Base-by-base conservation (phyloP, 108 stramenopile species). In the Nitzschia putrida region DNA sequence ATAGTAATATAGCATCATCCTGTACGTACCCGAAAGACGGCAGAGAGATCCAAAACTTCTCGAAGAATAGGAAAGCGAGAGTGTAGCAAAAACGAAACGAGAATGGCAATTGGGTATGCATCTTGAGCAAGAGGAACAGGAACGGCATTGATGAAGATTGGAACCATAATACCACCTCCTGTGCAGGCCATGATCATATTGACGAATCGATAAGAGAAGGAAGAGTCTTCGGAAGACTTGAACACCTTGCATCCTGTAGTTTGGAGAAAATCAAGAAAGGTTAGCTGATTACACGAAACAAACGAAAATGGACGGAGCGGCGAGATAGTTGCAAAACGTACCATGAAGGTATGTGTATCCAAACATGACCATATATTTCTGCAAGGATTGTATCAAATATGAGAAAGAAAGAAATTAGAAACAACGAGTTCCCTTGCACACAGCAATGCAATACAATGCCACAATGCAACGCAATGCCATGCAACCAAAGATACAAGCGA, bases 161-260 rank as follows among this genome's bases (percentile, higher is more conserved):
- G 94, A 22, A 95, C 94, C n/a, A 95, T 52, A 42, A 90, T 93
- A 5, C 94, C 94, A 14, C 94, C 94, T 16, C 94, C 94, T 18
- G 89, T 91, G 55, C 88, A 92, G 8, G 84, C 83, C 12, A 93
- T 61, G 40, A 90, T 80, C 83, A 90, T 76, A 63, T 49, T 70
- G 53, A 95, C 64, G 54, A 95, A 80, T 64, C 83, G 86, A 83
- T 86, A 95, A 9, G 89, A 82, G 54, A 82, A 37, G 6, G 88
- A 47, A 21, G 73, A 57, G 22, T 78, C 68, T 7, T 29, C 34
- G 23, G 56, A 59, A 16, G 74, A 68, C 13, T 76, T 64, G 66
- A 89, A 94, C 9, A 94, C 79, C 68, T 94, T 94, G 79, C 83
- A 78, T 5, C 88, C 61, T 63, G 66, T 11, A 38, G 53, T 34